A percentile compares a stretch with the other conserved stretches of the same genome.
phyloP scores from a whole-genome alignment of 2,329 filamentous ascomycete species.

The Escovopsis sp. region DNA sequence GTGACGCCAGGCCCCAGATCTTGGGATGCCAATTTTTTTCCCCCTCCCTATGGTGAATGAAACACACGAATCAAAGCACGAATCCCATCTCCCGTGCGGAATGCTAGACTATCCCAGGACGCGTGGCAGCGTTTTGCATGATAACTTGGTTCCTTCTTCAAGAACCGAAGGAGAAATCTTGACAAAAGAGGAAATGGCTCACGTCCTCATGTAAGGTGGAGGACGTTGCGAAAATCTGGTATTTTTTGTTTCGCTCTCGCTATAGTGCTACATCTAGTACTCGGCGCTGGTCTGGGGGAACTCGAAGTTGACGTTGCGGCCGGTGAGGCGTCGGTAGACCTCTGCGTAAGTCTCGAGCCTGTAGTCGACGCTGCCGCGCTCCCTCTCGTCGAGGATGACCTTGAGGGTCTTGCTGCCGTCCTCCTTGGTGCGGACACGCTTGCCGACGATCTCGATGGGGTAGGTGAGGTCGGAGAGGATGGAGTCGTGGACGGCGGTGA shows the following conservation, averaged over 20 bases:
- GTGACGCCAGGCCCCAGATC: constrained; percentile 30
- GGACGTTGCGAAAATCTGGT: too few species aligned
- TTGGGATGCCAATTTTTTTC: too few species aligned
- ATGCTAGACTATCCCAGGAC: too few species aligned
- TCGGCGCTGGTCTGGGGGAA: constrained; percentile 79
- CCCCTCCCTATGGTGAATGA: constrained; percentile 21
- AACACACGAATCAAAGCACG: constrained; percentile 19
- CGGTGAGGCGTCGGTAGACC: constrained; percentile 96
- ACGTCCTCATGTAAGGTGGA: too few species aligned
- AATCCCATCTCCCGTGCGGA: too few species aligned
- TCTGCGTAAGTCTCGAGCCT: constrained; percentile 98
- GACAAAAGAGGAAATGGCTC: too few species aligned
- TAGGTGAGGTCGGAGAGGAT: constrained; percentile 97
- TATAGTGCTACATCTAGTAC: constrained; percentile 19
- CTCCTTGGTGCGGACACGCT: constrained; percentile 97
- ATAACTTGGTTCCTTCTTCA: too few species aligned
- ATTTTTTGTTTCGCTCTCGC: constrained; percentile 2
- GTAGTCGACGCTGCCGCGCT: constrained; percentile 98
- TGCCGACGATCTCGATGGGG: constrained; percentile 99
- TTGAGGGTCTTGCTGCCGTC: constrained; percentile 97
- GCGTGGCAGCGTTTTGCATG: too few species aligned
- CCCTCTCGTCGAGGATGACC: constrained; percentile 99
- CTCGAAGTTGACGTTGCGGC: constrained; percentile 94
- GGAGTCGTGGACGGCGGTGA: constrained; percentile 96
- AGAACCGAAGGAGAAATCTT: background rate